Base-by-base conservation (phyloP, 345 rosid species). In the Gossypium sturtianum region DNA sequence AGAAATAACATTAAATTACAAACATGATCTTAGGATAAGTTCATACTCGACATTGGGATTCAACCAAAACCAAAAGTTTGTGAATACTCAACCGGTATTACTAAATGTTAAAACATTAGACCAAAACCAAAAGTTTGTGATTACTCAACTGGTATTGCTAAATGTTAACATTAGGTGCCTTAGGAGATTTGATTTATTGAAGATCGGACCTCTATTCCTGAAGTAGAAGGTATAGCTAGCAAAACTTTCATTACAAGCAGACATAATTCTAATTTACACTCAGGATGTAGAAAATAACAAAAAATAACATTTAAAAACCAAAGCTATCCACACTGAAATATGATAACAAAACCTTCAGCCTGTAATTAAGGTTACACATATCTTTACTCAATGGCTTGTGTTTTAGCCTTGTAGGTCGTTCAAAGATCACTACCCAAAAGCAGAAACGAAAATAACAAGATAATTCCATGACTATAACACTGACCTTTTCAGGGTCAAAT, bases 401-500 rank as follows among this genome's bases (percentile, higher is more conserved):
- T 58, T 57, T 47, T 25, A 57, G 12, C 17, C 22, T 19, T 6
- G 17, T 58, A 4, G 13, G 20, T 45, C 56, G 11, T 59, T 8
- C 65, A 44, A 45, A 59, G 22, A 44, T 15, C 23, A 8, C 43
- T 29, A 49, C 7, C 17, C 61, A 53, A 45, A 34, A 12, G 34
- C 3, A 9, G 16, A 52, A 15, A 45, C 20, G 17, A 43, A 22
- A 22, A 11, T 23, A 38, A 16, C 23, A 47, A 45, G 27, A 45
- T 13, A 74, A 34, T 38, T 53, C 63, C 38, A 52, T 53, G 43
- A 38, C 4, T 38, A 63, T 20, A 47, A 44, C 22, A 54, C 83
- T 61, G 52, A 94, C 98, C 97, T 91, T 94, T 61, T 82, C 74
- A 20, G 88, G 76, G 75, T 94, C 88, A 74, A 94, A 91, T 23